Base-by-base conservation (phyloP, 2,329 filamentous ascomycete genomes). In the Fusarium dlaminii region DNA sequence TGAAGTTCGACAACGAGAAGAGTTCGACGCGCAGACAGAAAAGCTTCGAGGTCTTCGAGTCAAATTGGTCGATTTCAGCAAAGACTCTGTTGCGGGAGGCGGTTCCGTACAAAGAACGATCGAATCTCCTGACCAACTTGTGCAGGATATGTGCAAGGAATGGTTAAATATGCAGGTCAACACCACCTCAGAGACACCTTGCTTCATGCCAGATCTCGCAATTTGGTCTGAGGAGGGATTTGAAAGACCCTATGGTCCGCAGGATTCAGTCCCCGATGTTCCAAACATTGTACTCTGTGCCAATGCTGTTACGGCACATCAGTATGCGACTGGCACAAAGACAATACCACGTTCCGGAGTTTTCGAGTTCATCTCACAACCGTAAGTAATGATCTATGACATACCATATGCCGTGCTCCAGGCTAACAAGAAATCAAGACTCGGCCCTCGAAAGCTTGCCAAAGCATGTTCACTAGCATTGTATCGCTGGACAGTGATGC, bases 291-390 rank as follows among this genome's bases (percentile, higher is more conserved):
- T 83, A 4, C 68, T 84, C 2, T 84, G 82, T 45, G 73, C 75
- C 20, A 81, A 81, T 55, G 76, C 81, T 1, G 63, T 80, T 6
- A 77, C 77, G 22, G 82, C 81, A 1, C 79, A 81, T 46, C 76
- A 74, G n/a, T 65, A 78, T 29, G 69, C 66, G 27, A 77, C 55
- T 30, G 76, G 70, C 2, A 49, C 73, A 40, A 70, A 77, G 32
- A 69, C 63, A 2, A 73, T 65, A 17, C 68, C 58, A 2, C 52
- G 64, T 4, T 69, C 68, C 32, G 77, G 75, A 4, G 69, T 83
- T 7, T 78, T 82, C 10, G 83, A 84, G 52, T 83, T 83, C 32
- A 79, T 84, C 18, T 82, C 82, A 18, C 83, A 83, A 22, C 83
- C 83, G 79, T 82, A 66, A 77, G 82, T 79, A 29, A 6, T 1